Conservation (phyloP, 441 rosid genomes). For the Omphalea diandra region DNA sequence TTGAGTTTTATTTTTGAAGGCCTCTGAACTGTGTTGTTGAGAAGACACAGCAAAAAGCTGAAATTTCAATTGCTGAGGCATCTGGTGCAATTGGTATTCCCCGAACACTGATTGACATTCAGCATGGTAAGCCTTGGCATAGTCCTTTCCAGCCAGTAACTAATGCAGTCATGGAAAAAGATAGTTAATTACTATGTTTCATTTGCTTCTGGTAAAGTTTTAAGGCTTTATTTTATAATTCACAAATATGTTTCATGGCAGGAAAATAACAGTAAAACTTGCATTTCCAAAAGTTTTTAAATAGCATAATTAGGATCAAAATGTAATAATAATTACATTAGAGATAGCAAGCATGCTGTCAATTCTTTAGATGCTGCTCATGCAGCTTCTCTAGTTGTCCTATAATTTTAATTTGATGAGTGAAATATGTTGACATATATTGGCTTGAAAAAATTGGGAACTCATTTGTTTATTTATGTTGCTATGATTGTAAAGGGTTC, state of each 20-base stretch:
- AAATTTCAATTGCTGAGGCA: slow-evolving; percentile 83
- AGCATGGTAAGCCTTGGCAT: slow-evolving; percentile 63
- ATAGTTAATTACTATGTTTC: not conserved
- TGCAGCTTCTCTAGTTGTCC: not conserved
- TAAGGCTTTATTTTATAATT: not conserved
- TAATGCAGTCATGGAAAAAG: not conserved
- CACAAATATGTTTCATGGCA: not conserved
- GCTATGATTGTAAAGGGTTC: slow-evolving; percentile 65
- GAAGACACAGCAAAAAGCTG: slow-evolving; percentile 65
- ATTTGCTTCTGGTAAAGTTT: not conserved
- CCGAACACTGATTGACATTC: slow-evolving; percentile 79
- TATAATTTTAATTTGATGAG: not conserved
- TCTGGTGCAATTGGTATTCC: slow-evolving; percentile 84
- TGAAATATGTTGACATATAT: not conserved
- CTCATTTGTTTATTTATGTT: slow-evolving; percentile 21
- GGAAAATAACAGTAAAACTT: not conserved
- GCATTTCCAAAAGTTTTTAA: not conserved
- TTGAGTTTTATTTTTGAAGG: slow-evolving; percentile 44
- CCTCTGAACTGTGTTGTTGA: slow-evolving; percentile 90
- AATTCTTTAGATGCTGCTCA: slow-evolving; percentile 1
- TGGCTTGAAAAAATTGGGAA: slow-evolving; percentile 8
- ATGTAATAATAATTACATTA: not conserved
- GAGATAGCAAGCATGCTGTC: not conserved
- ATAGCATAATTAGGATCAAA: not conserved
- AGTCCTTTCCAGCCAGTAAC: not conserved